These are phyloP conservation scores for Phytophthora sansomeana DNA, from an alignment of 352 stramenopile genomes.

Conservation along the genomic window DNA sequence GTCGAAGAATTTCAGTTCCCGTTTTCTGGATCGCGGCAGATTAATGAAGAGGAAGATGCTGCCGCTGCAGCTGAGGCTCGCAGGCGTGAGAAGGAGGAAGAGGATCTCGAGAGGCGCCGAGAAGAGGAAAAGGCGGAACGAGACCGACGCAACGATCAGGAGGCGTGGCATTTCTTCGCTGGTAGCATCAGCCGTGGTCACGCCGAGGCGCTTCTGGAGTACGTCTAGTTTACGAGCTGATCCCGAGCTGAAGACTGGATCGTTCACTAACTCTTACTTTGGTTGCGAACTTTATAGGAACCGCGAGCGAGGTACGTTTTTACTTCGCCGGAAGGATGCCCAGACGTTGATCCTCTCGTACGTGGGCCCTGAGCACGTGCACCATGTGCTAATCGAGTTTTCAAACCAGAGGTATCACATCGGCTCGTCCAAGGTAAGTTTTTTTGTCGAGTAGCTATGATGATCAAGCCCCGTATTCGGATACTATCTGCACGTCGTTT, in stretches of 20 bases:
- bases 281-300: constrained; percentile 41
- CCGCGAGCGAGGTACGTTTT: constrained; percentile 78
- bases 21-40: constrained; percentile 44
- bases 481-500: constrained; percentile 7
- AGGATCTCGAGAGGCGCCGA: constrained; percentile 44
- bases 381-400: constrained; percentile 86
- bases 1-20: constrained; percentile 60
- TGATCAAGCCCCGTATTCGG: background rate
- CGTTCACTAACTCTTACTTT: constrained; percentile 1
- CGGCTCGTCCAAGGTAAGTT: constrained; percentile 73
- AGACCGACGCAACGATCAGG: constrained; percentile 62
- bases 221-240: constrained; percentile 9
- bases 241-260: background rate
- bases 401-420: constrained; percentile 77
- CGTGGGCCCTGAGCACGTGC: constrained; percentile 63
- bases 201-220: constrained; percentile 77
- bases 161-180: constrained; percentile 83
- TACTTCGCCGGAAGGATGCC: constrained; percentile 83
- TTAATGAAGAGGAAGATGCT: constrained; percentile 49
- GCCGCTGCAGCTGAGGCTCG: constrained; percentile 35
- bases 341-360: constrained; percentile 89
- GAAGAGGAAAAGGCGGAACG: constrained; percentile 46
- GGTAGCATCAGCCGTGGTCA: constrained; percentile 76
- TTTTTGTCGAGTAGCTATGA: background rate
- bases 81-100: constrained; percentile 41